Conservation (phyloP, 1,284 basidiomycete species). For the Cerioporus squamosus region DNA sequence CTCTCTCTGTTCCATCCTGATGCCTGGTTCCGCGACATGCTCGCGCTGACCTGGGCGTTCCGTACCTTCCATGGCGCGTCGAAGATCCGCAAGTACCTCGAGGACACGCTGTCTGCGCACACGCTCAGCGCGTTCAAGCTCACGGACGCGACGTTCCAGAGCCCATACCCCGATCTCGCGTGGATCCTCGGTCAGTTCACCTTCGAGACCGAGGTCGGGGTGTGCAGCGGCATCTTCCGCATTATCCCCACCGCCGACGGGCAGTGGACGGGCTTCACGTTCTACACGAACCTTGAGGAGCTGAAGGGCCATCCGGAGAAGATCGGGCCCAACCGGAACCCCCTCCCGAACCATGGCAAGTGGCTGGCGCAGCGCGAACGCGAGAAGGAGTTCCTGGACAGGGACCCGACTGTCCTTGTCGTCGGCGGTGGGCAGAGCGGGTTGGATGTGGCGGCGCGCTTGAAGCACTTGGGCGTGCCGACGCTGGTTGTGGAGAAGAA, state of each 20-base stretch:
- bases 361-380: slow-evolving; percentile 43
- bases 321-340: slow-evolving; percentile 42
- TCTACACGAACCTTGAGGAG: slow-evolving; percentile 66
- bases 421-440: slow-evolving; percentile 73
- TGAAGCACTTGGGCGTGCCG: slow-evolving; percentile 57
- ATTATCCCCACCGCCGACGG: slow-evolving; percentile 53
- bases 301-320: slow-evolving; percentile 55
- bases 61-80: slow-evolving; percentile 57
- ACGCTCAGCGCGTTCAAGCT: slow-evolving; percentile 47
- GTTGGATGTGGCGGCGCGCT: slow-evolving; percentile 59
- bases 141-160: slow-evolving; percentile 38
- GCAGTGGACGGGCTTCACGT: slow-evolving; percentile 59
- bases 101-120: slow-evolving; percentile 45
- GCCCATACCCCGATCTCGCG: slow-evolving; percentile 57
- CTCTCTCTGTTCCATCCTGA: slow-evolving; percentile 46
- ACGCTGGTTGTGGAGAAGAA: slow-evolving; percentile 60
- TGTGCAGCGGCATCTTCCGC: slow-evolving; percentile 53
- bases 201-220: slow-evolving; percentile 59
- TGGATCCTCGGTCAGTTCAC: slow-evolving; percentile 63
- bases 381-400: slow-evolving; percentile 45
- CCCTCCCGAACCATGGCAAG: slow-evolving; percentile 45
- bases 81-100: slow-evolving; percentile 48
- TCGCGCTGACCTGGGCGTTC: slow-evolving; percentile 68
- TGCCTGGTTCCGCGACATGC: slow-evolving; percentile 63
- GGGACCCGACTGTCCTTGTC: slow-evolving; percentile 53